Evolutionary conservation across 176 grass and related monocot genomes (phyloP), one percentile per base, ranked within the genome.

Genomic region (Urochloa ruziziensis): DNA sequence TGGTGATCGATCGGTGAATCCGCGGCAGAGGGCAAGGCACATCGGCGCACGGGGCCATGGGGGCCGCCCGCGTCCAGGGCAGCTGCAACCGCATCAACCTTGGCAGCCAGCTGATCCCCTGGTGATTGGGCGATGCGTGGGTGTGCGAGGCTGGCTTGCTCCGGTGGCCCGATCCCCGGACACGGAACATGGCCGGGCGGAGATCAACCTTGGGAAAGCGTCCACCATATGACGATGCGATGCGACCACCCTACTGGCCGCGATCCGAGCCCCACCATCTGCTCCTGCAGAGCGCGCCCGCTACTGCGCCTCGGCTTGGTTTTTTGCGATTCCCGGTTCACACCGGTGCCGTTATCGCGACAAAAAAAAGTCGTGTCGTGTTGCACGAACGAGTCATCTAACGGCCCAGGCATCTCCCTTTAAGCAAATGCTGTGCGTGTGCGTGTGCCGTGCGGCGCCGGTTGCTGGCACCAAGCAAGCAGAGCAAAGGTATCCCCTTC

Each of bases 71-170:
- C 37, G 37, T 4, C 37, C 28, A 4, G 28, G 7, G 3, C 36
- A 5, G 65, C 65, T 12, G 63, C 64, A 40, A 3, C 64, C 4
- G 36, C 37, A 21, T 3, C 14, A 19, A 57, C 3, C 2, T 24
- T 3, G 11, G 10, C 57, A 24, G 24, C 39, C 39, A 40, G 3
- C 39, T 40, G 39, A 40, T 40, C 24, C 13, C 3, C 27, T 32
- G 2, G 8, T 27, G 42, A 72, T 72, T 72, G 44, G 27, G 25
- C 28, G 43, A 72, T 49, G 43, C 70, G 70, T 48, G 43, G 43
- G 69, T n/a, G 44, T 3, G 70, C 44, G 70, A 73, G 46, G 70
- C 69, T 72, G 69, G 69, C 67, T 24, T n/a, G n/a, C n/a, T n/a
- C n/a, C n/a, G 29, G 29, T 28, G 29, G 16, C 34, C 12, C 15